Conservation (phyloP, 768 basidiomycete species). For the Austroboletus festivus region DNA sequence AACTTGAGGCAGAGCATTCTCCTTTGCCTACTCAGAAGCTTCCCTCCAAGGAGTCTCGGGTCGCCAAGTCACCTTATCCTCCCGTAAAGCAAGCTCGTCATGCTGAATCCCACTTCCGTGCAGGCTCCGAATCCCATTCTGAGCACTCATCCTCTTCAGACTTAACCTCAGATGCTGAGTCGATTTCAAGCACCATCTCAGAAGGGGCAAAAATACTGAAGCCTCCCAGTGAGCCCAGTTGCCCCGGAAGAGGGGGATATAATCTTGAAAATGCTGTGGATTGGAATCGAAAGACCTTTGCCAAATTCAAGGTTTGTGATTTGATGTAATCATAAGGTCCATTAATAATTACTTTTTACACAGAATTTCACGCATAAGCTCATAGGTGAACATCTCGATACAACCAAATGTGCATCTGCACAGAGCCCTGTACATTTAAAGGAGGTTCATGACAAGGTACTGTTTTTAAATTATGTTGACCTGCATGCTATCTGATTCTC, state of each 20-base stretch:
- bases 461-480: neutral
- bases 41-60: too few relatives aligned
- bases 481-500: too few relatives aligned
- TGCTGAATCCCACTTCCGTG: too few relatives aligned
- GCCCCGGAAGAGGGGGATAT: slow-evolving; percentile 25
- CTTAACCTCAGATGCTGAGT: too few relatives aligned
- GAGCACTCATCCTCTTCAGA: too few relatives aligned
- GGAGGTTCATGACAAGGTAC: too few relatives aligned
- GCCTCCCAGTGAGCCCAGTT: slow-evolving; percentile 22
- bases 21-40: too few relatives aligned
- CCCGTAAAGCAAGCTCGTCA: too few relatives aligned
- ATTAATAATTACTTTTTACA: neutral
- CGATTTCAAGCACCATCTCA: neutral
- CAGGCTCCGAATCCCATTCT: too few relatives aligned
- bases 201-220: slow-evolving; percentile 24
- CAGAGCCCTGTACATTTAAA: neutral
- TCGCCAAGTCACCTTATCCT: too few relatives aligned
- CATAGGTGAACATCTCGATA: slow-evolving; percentile 8
- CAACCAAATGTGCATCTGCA: slow-evolving; percentile 5
- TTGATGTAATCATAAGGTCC: neutral
- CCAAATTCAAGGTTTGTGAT: slow-evolving; percentile 19
- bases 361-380: neutral
- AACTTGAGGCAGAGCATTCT: too few relatives aligned
- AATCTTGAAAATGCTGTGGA: slow-evolving; percentile 17
- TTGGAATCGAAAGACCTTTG: slow-evolving; percentile 18